phyloP scores from a whole-genome alignment of 352 stramenopile genomes.

The Phytophthora multivora region DNA sequence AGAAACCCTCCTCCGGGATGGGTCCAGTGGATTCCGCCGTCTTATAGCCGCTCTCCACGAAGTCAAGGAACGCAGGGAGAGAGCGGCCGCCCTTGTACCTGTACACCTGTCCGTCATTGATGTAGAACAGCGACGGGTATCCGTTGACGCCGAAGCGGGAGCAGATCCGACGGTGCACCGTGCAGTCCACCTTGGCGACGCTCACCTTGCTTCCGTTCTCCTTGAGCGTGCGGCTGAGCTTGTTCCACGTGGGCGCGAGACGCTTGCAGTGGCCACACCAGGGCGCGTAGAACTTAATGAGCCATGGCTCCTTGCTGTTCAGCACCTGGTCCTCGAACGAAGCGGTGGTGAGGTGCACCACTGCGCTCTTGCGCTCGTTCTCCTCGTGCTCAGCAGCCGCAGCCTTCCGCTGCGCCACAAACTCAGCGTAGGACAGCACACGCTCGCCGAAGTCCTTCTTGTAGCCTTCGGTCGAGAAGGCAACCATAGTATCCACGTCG shows the following conservation, averaged over 20 bases:
- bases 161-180: conserved; percentile 79
- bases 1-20: conserved; percentile 66
- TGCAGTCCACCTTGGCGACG: conserved; percentile 82
- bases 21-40: conserved; percentile 54
- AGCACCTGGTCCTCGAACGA: conserved; percentile 70
- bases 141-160: conserved; percentile 83
- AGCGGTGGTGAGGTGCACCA: conserved; percentile 57
- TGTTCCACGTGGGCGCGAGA: conserved; percentile 75
- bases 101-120: conserved; percentile 78
- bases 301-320: conserved; percentile 60
- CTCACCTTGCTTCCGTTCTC: conserved; percentile 61
- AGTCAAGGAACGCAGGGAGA: conserved; percentile 71
- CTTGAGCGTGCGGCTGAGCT: conserved; percentile 68
- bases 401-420: conserved; percentile 44
- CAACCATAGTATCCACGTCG: conserved; percentile 55
- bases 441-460: conserved; percentile 72
- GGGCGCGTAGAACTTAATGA: conserved; percentile 86
- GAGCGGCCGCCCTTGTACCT: conserved; percentile 76
- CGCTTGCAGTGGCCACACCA: conserved; percentile 86
- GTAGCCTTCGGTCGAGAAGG: conserved; percentile 63
- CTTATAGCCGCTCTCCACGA: conserved; percentile 61
- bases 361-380: conserved; percentile 54
- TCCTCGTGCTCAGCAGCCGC: conserved; percentile 55
- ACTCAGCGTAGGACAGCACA: conserved; percentile 62
- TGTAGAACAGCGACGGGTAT: conserved; percentile 80